Base-by-base conservation (phyloP, 768 basidiomycete genomes). In the Royoungia palumana region DNA sequence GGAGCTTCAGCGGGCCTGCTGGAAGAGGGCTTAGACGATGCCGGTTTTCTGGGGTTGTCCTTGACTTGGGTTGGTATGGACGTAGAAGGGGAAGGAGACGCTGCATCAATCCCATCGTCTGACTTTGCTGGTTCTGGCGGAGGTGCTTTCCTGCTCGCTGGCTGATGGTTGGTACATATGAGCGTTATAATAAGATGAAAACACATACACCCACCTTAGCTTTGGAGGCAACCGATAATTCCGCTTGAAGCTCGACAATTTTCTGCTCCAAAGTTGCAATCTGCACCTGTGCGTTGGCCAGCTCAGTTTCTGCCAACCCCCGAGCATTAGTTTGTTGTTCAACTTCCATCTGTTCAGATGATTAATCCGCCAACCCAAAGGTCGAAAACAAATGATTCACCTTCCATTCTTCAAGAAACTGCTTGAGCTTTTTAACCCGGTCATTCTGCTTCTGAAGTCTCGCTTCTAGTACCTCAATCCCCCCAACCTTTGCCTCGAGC, bases 381-480 rank as follows among this genome's bases (percentile, higher is more conserved):
- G 8, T n/a, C 25, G 21, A 7, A 12, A 47, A 43, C 8, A 24
- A 34, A 36, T n/a, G 32, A 22, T 57, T 17, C 57, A 82, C 81
- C 75, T 76, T 66, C 70, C 77, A 80, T 40, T 72, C 67, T 12
- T 67, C 63, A 21, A 72, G 63, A 36, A 59, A 66, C n/a, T 57
- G 55, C 53, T 75, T 80, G 47, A 72, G 56, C 56, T 72, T 78
- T 12, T 72, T 71, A 12, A 71, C 58, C 49, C 69, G 74, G 22
- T 59, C 66, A 50, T 69, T 71, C 45, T 74, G 70, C 46, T 77
- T 81, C 44, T 75, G 71, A 13, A 74, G 47, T 44, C 70, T 72
- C 28, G 64, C 63, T 37, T 67, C 63, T 36, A 72, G 69, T 13
- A 68, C 37, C 24, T 61, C 62, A 5, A 38, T n/a, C 47, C 64